Evolutionary conservation across 2,329 filamentous ascomycete species (phyloP).

Genomic region (Neonectria neomacrospora): DNA sequence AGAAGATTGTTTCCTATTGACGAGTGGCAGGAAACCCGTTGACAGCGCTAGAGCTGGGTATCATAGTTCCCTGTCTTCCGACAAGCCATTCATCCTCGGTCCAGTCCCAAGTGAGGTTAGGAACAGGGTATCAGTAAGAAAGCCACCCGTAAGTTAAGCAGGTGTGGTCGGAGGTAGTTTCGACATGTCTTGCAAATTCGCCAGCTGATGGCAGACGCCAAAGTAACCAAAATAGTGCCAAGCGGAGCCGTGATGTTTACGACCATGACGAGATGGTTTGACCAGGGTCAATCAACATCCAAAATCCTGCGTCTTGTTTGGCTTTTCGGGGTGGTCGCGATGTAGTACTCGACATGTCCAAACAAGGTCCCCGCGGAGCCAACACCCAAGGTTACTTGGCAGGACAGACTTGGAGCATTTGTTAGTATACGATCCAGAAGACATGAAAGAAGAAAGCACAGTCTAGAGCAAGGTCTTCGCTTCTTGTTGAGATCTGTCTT

Average conservation of each 20-base stretch:
- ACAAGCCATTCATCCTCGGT: too few species aligned
- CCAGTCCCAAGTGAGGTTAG: background rate
- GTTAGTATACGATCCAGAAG: background rate
- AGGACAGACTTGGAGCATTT: too few species aligned
- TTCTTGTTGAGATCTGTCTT: background rate
- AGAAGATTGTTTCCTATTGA: too few species aligned
- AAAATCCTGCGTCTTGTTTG: background rate
- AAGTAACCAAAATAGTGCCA: background rate
- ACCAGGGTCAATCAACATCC: background rate
- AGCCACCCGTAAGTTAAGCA: background rate
- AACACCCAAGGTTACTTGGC: background rate
- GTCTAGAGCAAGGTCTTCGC: background rate
- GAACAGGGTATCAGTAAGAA: background rate
- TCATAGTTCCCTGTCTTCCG: too few species aligned
- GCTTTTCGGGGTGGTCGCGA: slow-evolving; percentile 1
- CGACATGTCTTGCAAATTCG: background rate
- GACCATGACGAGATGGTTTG: background rate
- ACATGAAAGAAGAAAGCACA: background rate
- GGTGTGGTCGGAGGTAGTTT: background rate
- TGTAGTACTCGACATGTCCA: background rate
- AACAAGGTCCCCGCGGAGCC: background rate
- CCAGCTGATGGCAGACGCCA: background rate
- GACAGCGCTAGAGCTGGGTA: too few species aligned
- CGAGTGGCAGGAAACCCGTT: too few species aligned
- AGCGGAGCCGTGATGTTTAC: background rate